These are phyloP conservation scores for Beauveria sp. DNA, from an alignment of 2,329 filamentous ascomycete species.

Conservation along the genomic window DNA sequence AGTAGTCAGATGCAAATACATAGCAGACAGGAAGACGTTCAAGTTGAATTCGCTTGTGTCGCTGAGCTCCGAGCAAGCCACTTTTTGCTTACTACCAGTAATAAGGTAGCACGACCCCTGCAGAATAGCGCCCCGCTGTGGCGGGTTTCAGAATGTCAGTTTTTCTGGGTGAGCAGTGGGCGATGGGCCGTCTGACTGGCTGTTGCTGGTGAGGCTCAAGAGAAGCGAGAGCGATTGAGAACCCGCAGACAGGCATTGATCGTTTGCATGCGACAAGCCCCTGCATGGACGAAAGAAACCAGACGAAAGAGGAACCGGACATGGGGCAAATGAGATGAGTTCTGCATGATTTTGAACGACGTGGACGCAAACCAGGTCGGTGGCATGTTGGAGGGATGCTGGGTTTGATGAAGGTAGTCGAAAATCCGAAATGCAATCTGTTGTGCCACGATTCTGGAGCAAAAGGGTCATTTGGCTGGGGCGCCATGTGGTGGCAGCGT, in stretches of 20 bases:
- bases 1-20: no score
- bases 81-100: not conserved
- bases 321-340: not conserved
- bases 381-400: not conserved
- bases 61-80: not conserved
- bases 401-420: not conserved
- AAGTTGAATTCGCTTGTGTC: no score
- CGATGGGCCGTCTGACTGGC: not conserved
- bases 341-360: not conserved
- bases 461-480: not conserved
- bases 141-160: constrained; percentile 8
- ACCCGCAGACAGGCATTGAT: not conserved
- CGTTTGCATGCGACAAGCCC: constrained; percentile 1
- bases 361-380: not conserved
- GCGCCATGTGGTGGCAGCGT: not conserved
- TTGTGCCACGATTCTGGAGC: not conserved
- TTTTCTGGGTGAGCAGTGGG: not conserved
- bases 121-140: constrained; percentile 6
- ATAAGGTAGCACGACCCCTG: not conserved
- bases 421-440: not conserved
- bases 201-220: not conserved
- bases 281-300: not conserved
- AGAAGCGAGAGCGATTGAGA: not conserved
- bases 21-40: no score
- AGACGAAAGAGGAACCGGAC: not conserved